These are phyloP conservation scores for Dictyostelium purpureum DNA, from an alignment of 78 protist genomes.

Conservation along the genomic window DNA sequence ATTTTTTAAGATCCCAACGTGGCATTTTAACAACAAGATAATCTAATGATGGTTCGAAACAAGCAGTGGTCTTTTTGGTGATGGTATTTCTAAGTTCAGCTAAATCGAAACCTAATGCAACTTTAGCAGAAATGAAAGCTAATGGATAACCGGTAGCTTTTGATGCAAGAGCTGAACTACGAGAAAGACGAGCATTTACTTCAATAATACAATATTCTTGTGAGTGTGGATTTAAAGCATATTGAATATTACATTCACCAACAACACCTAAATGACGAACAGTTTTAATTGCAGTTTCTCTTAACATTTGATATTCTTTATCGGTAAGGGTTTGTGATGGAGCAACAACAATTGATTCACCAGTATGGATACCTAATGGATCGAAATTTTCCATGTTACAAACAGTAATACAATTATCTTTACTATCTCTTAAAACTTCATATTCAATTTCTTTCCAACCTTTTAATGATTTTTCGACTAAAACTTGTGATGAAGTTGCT, in stretches of 20 bases:
- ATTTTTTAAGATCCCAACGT: constrained; percentile 93
- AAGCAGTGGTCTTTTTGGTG: constrained; percentile 94
- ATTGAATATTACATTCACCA: constrained; percentile 99
- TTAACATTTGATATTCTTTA: constrained; percentile 96
- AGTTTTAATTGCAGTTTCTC: constrained; percentile 90
- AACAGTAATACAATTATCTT: constrained; percentile 98
- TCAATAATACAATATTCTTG: constrained; percentile 91
- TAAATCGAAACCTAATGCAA: constrained; percentile 91
- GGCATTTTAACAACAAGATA: constrained; percentile 96
- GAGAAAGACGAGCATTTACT: constrained; percentile 97
- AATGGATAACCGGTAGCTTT: constrained; percentile 99
- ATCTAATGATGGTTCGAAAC: constrained; percentile 98
- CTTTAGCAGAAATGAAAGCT: constrained; percentile 97
- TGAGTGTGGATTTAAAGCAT: constrained; percentile 96
- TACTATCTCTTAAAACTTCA: constrained; percentile 97
- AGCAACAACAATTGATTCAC: constrained; percentile 98
- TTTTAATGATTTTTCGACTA: constrained; percentile 94
- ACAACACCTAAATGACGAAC: constrained; percentile 97
- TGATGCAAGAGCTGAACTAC: constrained; percentile 96
- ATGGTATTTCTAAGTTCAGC: constrained; percentile 88
- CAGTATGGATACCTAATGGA: constrained; percentile 99
- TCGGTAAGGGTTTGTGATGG: constrained; percentile 98
- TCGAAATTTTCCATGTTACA: constrained; percentile 99
- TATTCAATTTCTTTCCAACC: constrained; percentile 99
- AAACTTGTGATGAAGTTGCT: constrained; percentile 90